Conservation (phyloP, 768 basidiomycete genomes). For the Suillus bovinus region DNA sequence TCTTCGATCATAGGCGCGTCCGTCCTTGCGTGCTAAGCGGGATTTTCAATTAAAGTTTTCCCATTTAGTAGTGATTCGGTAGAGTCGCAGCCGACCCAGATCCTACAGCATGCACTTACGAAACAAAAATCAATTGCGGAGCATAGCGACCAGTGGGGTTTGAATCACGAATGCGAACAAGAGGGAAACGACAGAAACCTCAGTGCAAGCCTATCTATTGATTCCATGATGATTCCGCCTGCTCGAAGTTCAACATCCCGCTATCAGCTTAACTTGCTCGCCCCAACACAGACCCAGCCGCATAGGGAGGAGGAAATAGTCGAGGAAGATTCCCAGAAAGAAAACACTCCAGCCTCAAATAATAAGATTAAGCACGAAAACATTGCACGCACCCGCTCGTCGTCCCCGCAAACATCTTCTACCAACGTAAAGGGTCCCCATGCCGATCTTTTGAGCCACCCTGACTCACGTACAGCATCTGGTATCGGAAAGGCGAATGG, state of each 20-base stretch:
- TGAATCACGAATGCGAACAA: constrained; percentile 18
- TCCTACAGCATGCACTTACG: constrained; percentile 48
- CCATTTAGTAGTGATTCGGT: constrained; percentile 44
- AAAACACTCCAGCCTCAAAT: constrained; percentile 38
- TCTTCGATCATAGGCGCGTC: constrained; percentile 38
- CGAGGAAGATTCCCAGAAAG: constrained; percentile 53
- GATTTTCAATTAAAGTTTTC: constrained; percentile 16
- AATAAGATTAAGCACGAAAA: constrained; percentile 22
- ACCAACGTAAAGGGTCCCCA: constrained; percentile 23
- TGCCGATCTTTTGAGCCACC: constrained; percentile 27
- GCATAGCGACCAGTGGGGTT: constrained; percentile 12
- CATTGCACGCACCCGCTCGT: constrained; percentile 13
- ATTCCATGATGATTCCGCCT: constrained; percentile 41
- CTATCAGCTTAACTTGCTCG: constrained; percentile 62
- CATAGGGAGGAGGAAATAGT: constrained; percentile 23
- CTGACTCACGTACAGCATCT: constrained; percentile 28
- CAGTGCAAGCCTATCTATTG: constrained; percentile 40
- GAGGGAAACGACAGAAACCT: constrained; percentile 24
- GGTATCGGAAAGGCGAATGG: constrained; percentile 30
- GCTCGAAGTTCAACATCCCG: constrained; percentile 37
- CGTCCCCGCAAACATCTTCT: constrained; percentile 27
- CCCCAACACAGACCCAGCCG: constrained; percentile 47
- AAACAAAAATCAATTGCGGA: constrained; percentile 20
- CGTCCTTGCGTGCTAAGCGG: constrained; percentile 16
- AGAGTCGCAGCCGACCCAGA: constrained; percentile 56